Evolutionary conservation across 176 grass and related monocot genomes (phyloP).

Genomic region (Urochloa ruziziensis): DNA sequence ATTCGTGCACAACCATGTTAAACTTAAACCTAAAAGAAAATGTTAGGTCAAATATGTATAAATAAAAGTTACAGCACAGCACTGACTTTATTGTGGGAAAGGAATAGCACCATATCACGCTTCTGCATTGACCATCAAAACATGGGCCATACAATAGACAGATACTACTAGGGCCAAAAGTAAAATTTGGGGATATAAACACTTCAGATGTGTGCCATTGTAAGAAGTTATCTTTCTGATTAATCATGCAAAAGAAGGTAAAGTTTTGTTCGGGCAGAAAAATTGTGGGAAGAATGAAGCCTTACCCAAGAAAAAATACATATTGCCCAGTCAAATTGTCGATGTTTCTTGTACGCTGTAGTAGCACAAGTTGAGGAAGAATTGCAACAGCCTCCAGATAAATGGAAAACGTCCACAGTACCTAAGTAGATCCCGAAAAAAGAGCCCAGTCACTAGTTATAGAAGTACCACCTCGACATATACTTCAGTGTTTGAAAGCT

Average conservation of each 20-base stretch:
- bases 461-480: background rate
- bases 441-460: background rate
- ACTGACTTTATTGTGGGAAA: background rate
- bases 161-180: background rate
- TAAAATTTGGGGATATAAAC: background rate
- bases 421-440: conserved; percentile 7
- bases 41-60: background rate
- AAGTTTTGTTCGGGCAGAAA: background rate
- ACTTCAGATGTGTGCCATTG: background rate
- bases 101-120: background rate
- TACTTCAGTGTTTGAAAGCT: background rate
- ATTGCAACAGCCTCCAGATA: conserved; percentile 74
- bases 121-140: background rate
- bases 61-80: background rate
- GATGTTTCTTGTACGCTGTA: conserved; percentile 66
- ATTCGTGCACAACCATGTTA: background rate
- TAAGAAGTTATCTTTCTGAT: background rate
- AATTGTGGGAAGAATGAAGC: background rate
- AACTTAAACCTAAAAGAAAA: background rate
- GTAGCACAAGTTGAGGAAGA: conserved; percentile 72
- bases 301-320: conserved; percentile 81
- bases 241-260: background rate
- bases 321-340: conserved; percentile 82
- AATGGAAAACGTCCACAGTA: conserved; percentile 74
- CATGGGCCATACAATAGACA: background rate